Percentiles rank a stretch among this genome's conserved stretches.
Conservation (phyloP, 768 basidiomycete species). For the Boletus bicolor region DNA sequence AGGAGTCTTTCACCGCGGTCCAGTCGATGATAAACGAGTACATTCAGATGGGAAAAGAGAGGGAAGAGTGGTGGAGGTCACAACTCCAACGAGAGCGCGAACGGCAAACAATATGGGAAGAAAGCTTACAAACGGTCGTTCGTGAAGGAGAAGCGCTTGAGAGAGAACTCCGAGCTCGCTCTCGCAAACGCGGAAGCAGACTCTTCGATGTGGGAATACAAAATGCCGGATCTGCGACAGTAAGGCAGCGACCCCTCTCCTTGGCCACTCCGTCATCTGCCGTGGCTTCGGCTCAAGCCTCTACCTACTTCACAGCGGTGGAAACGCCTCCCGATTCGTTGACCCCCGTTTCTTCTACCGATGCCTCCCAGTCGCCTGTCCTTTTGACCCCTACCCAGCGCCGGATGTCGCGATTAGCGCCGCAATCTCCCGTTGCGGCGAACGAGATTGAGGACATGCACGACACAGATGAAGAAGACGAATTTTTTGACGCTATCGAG, state of each 20-base stretch:
- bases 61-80: constrained; percentile 78
- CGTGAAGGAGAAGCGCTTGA: constrained; percentile 83
- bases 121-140: constrained; percentile 83
- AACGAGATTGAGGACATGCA: constrained; percentile 34
- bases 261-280: constrained; percentile 4
- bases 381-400: constrained; percentile 25
- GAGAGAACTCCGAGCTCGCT: constrained; percentile 63
- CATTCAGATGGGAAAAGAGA: constrained; percentile 61
- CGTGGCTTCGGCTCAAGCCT: constrained; percentile 16
- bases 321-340: constrained; percentile 19
- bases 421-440: constrained; percentile 11
- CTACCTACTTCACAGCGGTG: constrained; percentile 22
- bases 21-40: constrained; percentile 65
- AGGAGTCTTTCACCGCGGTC: constrained; percentile 55
- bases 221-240: constrained; percentile 17
- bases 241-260: constrained; percentile 23
- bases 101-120: constrained; percentile 79
- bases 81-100: constrained; percentile 63
- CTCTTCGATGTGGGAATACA: constrained; percentile 42
- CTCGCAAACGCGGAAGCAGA: constrained; percentile 56
- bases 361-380: constrained; percentile 9
- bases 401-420: constrained; percentile 12
- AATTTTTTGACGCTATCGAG: constrained; percentile 98
- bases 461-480: constrained; percentile 83
- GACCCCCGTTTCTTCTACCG: not conserved